Evolutionary conservation across 495 filamentous ascomycete genomes (phyloP).

Genomic region (Lepraria neglecta): DNA sequence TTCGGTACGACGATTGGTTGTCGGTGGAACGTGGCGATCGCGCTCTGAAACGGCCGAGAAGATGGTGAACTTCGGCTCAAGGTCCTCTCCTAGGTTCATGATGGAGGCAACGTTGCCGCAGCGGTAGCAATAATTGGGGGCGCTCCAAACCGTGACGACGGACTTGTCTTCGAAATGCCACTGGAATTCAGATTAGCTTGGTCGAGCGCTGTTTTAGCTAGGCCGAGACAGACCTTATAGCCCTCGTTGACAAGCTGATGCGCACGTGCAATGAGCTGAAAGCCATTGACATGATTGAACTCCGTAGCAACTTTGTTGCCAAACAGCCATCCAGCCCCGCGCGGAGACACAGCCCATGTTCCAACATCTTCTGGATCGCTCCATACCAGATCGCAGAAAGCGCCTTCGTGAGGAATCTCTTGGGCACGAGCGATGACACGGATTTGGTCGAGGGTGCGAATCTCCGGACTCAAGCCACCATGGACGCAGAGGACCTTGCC

Average conservation of each 20-base stretch:
- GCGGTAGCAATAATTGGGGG: slow-evolving; percentile 98
- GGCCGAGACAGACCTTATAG: slow-evolving; percentile 61
- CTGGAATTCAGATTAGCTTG: slow-evolving; percentile 33
- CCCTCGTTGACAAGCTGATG: slow-evolving; percentile 98
- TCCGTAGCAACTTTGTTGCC: slow-evolving; percentile 96
- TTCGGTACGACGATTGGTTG: slow-evolving; percentile 75
- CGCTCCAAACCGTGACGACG: slow-evolving; percentile 98
- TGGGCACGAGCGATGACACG: slow-evolving; percentile 95
- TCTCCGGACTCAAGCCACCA: slow-evolving; percentile 93
- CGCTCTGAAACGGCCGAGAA: slow-evolving; percentile 93
- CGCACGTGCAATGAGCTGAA: slow-evolving; percentile 89
- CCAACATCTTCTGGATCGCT: slow-evolving; percentile 97
- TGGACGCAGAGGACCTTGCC: slow-evolving; percentile 96
- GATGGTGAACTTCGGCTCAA: slow-evolving; percentile 84
- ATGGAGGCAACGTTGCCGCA: slow-evolving; percentile 97
- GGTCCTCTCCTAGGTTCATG: slow-evolving; percentile 82
- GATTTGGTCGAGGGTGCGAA: slow-evolving; percentile 91
- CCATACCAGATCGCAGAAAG: slow-evolving; percentile 98
- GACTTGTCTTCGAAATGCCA: slow-evolving; percentile 94
- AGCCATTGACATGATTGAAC: slow-evolving; percentile 96
- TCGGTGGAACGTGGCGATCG: slow-evolving; percentile 75
- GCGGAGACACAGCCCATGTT: slow-evolving; percentile 92
- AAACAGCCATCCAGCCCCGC: slow-evolving; percentile 95
- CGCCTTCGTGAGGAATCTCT: slow-evolving; percentile 96
- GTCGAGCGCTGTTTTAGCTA: not conserved